Conservation (phyloP, 345 rosid species). For the Gossypium bickii region DNA sequence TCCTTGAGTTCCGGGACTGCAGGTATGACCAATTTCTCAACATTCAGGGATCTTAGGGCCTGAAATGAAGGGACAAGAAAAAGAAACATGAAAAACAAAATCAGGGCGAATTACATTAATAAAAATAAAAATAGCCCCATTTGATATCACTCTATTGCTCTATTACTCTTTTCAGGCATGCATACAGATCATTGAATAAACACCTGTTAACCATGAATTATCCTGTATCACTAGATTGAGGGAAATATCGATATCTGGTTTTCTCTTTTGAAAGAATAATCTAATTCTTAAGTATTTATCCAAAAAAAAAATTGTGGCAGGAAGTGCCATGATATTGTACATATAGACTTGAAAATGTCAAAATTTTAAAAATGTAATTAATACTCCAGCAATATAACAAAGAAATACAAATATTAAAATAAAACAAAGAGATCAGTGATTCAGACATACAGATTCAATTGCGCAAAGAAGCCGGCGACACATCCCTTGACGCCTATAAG, state of each 20-base stretch:
- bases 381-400: background rate
- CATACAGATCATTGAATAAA: background rate
- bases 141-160: background rate
- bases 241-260: background rate
- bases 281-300: background rate
- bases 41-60: constrained; percentile 66
- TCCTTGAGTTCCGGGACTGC: constrained; percentile 79
- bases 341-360: background rate
- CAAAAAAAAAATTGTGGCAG: background rate
- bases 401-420: background rate
- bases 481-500: constrained; percentile 92
- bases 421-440: background rate
- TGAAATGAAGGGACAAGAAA: constrained; percentile 22
- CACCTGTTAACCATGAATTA: background rate
- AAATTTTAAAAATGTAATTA: background rate
- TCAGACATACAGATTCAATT: constrained; percentile 68
- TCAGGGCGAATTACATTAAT: background rate
- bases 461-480: constrained; percentile 82
- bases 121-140: background rate
- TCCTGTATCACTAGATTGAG: background rate
- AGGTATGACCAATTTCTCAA: constrained; percentile 83
- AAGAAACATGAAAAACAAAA: background rate
- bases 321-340: background rate
- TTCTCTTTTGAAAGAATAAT: background rate
- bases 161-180: background rate